Percentiles rank a stretch among this genome's conserved stretches.
Evolutionary conservation across 371 early-diverging fungal genomes (phyloP).

Genomic region (Mucor indicus): DNA sequence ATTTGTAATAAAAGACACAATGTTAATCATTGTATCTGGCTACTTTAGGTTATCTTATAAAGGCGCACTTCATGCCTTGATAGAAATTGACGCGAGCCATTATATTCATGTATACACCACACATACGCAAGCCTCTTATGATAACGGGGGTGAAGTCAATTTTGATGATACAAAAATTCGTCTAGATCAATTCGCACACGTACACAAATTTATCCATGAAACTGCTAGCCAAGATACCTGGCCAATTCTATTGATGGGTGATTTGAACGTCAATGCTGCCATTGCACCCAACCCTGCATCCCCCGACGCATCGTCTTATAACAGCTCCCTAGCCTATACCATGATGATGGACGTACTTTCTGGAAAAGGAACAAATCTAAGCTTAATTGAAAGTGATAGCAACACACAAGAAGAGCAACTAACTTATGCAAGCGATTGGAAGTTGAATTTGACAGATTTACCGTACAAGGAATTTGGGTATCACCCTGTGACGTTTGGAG

Average conservation of each 20-base stretch:
- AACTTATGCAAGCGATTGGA: slow-evolving; percentile 6
- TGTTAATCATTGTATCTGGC: no score
- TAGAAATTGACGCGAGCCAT: slow-evolving; percentile 46
- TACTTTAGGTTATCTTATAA: slow-evolving; percentile 61
- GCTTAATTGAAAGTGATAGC: slow-evolving; percentile 3
- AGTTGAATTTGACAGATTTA: slow-evolving; percentile 45
- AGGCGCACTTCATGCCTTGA: slow-evolving; percentile 76
- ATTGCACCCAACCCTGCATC: slow-evolving; percentile 24
- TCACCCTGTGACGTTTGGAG: slow-evolving; percentile 82
- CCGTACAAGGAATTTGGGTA: slow-evolving; percentile 54
- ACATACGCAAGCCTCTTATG: slow-evolving; percentile 79
- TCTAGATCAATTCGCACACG: slow-evolving; percentile 51
- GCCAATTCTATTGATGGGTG: slow-evolving; percentile 66
- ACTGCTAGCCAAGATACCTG: slow-evolving; percentile 33
- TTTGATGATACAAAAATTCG: slow-evolving; percentile 55
- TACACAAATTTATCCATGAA: slow-evolving; percentile 64
- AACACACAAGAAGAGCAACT: not conserved
- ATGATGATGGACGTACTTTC: slow-evolving; percentile 65
- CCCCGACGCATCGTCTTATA: slow-evolving; percentile 22
- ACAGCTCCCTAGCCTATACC: slow-evolving; percentile 56
- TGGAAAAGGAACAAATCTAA: slow-evolving; percentile 50
- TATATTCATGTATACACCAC: slow-evolving; percentile 75
- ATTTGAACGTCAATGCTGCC: slow-evolving; percentile 74
- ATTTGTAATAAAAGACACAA: no score
- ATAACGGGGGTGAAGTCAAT: slow-evolving; percentile 33